Base-by-base conservation (phyloP, 352 stramenopile genomes). In the Phytophthora capsici region DNA sequence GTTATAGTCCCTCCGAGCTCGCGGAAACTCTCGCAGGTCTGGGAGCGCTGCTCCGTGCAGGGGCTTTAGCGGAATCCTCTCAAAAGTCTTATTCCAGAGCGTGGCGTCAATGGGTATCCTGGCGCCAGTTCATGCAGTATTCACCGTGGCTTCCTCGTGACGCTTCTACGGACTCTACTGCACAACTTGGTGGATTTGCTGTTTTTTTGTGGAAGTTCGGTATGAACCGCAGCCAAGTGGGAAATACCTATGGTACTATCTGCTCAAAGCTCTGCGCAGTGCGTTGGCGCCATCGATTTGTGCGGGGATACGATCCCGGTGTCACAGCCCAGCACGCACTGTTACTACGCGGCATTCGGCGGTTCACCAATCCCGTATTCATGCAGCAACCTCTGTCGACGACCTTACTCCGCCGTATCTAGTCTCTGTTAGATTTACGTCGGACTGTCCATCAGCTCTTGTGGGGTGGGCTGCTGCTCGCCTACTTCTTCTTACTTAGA, bases 221-320 rank as follows among this genome's bases (percentile, higher is more conserved):
- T 20, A 63, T 48, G 49, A 69, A 74, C 32, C n/a, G 19, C 4
- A 1, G 22, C 1, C 32, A 25, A 6, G 4, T 13, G 5, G 59
- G 60, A 1, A 74, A 74, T 56, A 36, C 38, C 6, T 66, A 69
- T 23, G 14, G 19, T 6, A 69, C 66, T n/a, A 70, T 74, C 22
- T 45, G 48, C 8, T 23, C 44, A 7, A 74, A 69, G 54, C 13
- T 66, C 0, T 52, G 59, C 12, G 54, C 34, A 6, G 38, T 74
- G 1, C 22, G 37, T 0, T 74, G 66, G 59, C 53, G 20, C 4
- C 66, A 69, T 37, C 52, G 54, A 2, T 55, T 34, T 10, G 32
- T 49, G 6, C 40, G 26, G 1, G 48, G 66, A 10, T 36, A 61
- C 16, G 22, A 60, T 9, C 28, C 52, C 2, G 41, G 49, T 9